Evolutionary conservation across 345 rosid genomes (phyloP).

Genomic region (Eucalyptus polybractea): DNA sequence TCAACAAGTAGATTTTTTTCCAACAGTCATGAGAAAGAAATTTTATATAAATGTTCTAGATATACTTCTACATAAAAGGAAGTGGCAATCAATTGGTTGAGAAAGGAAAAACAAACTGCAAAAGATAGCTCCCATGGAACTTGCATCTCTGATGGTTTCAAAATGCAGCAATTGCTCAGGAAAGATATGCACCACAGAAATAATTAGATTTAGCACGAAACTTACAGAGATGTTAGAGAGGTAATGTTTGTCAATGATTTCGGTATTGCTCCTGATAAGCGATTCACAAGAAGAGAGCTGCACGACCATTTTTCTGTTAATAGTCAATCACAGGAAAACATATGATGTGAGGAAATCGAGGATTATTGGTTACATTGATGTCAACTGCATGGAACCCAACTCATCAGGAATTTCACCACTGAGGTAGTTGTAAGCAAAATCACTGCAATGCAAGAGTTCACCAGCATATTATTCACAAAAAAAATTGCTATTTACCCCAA

Average conservation of each 20-base stretch:
- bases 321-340: neutral
- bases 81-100: neutral
- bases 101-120: neutral
- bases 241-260: conserved; percentile 16
- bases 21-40: neutral
- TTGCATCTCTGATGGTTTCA: neutral
- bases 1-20: neutral
- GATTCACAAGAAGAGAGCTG: conserved; percentile 28
- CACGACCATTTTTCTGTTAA: neutral
- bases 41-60: neutral
- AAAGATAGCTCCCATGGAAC: neutral
- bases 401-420: conserved; percentile 31
- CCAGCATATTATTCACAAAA: neutral
- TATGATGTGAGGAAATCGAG: neutral
- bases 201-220: neutral
- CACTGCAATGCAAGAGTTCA: conserved; percentile 2
- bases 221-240: conserved; percentile 25
- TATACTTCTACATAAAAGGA: neutral
- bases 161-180: neutral
- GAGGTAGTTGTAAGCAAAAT: conserved; percentile 17
- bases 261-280: conserved; percentile 31
- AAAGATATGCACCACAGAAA: neutral
- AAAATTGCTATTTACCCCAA: neutral
- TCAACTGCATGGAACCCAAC: conserved; percentile 24
- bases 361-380: conserved; percentile 4